phyloP scores from a whole-genome alignment of 2,329 filamentous ascomycete species.

The Penicillium glabrum region DNA sequence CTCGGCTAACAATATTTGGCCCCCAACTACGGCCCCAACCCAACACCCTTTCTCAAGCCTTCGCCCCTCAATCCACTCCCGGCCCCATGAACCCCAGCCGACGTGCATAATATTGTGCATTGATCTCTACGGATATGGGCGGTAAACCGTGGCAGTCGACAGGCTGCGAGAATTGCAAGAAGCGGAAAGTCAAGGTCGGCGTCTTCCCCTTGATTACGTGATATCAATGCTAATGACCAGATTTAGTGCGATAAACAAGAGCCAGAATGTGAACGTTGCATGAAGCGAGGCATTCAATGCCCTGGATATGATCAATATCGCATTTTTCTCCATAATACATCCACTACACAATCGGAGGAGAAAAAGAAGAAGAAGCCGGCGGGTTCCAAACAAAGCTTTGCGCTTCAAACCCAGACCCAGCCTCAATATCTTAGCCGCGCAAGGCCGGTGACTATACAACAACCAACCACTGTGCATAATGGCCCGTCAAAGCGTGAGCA shows the following conservation, averaged over 20 bases:
- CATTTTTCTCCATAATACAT: neutral
- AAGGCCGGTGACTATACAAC: neutral
- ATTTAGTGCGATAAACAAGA: slow-evolving; percentile 2
- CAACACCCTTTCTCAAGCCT: neutral
- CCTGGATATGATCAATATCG: slow-evolving; percentile 1
- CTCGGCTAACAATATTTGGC: neutral
- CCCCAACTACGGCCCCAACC: neutral
- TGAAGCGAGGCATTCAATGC: slow-evolving; percentile 1
- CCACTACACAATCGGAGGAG: neutral
- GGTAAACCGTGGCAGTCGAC: slow-evolving; percentile 6
- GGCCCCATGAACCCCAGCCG: neutral
- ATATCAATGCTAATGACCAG: neutral
- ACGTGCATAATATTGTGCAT: neutral
- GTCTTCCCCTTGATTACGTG: neutral
- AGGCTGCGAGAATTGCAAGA: slow-evolving; percentile 3
- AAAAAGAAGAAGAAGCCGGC: neutral
- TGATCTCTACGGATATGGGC: neutral
- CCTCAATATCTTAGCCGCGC: neutral
- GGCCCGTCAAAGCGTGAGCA: slow-evolving; percentile 2
- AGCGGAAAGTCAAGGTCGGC: slow-evolving; percentile 3
- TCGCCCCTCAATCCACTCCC: neutral
- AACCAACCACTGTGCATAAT: neutral
- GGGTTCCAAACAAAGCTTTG: neutral
- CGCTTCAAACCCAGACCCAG: neutral
- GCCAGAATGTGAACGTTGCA: slow-evolving; percentile 4